Percentiles rank a stretch among this genome's conserved stretches.
These are phyloP conservation scores for Sanghuangporus sanghuang DNA, from an alignment of 1,284 basidiomycete species.

Conservation along the genomic window DNA sequence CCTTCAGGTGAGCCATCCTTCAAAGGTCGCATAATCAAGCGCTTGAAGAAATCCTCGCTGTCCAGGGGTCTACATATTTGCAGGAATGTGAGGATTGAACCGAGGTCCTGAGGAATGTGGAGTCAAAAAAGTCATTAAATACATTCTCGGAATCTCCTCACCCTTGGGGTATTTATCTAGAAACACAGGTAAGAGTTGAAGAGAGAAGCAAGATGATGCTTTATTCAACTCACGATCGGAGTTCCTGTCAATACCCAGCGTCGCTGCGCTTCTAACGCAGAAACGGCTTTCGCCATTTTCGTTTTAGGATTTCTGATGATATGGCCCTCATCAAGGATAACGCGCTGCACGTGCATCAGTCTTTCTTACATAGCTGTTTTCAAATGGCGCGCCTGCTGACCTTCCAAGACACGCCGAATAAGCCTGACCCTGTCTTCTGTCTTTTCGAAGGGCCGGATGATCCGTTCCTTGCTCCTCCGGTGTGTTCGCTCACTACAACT, in stretches of 20 bases:
- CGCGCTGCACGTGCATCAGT: slow-evolving; percentile 38
- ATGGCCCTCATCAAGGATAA: slow-evolving; percentile 88
- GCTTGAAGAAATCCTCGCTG: slow-evolving; percentile 74
- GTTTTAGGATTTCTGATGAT: slow-evolving; percentile 80
- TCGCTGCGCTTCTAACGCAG: slow-evolving; percentile 62
- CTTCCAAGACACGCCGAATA: slow-evolving; percentile 80
- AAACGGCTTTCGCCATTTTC: slow-evolving; percentile 75
- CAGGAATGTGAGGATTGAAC: slow-evolving; percentile 79
- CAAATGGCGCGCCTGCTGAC: slow-evolving; percentile 28
- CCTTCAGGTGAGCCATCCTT: slow-evolving; percentile 62
- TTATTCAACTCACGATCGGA: slow-evolving; percentile 63
- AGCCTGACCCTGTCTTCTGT: slow-evolving; percentile 24
- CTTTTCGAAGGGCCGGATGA: slow-evolving; percentile 25
- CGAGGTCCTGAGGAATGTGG: slow-evolving; percentile 58
- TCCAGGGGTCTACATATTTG: slow-evolving; percentile 79
- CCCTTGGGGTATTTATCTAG: slow-evolving; percentile 77
- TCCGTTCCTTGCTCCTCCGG: background rate
- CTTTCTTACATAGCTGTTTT: background rate
- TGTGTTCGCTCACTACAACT: slow-evolving; percentile 51
- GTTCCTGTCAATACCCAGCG: slow-evolving; percentile 84
- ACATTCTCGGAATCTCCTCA: slow-evolving; percentile 21
- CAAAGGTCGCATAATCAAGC: slow-evolving; percentile 67
- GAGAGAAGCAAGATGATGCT: background rate
- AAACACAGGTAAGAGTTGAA: slow-evolving; percentile 8
- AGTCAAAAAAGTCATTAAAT: background rate